Conservation (phyloP, 768 basidiomycete species). For the Cantharellus anzutake region DNA sequence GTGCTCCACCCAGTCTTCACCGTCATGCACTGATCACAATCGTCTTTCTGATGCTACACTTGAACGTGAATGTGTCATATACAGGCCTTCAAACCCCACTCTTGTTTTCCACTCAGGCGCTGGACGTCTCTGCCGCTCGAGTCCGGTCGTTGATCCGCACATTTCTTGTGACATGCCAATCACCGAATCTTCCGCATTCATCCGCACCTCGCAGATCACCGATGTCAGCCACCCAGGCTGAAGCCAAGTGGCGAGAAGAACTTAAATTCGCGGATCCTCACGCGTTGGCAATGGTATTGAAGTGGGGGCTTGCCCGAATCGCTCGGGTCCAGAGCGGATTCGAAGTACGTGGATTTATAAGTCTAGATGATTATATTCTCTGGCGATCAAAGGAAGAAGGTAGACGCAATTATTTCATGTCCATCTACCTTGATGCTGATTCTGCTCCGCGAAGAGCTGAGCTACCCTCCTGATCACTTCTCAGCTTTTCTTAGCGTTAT, state of each 20-base stretch:
- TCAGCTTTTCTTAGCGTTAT: slow-evolving; percentile 34
- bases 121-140: slow-evolving; percentile 61
- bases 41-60: background rate
- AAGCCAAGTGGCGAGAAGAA: slow-evolving; percentile 50
- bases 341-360: slow-evolving; percentile 65
- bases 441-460: slow-evolving; percentile 24
- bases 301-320: slow-evolving; percentile 79
- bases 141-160: slow-evolving; percentile 61
- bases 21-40: background rate
- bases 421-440: slow-evolving; percentile 10
- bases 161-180: slow-evolving; percentile 32
- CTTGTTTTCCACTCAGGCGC: slow-evolving; percentile 74
- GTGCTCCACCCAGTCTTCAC: background rate
- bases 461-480: slow-evolving; percentile 52
- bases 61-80: background rate
- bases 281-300: slow-evolving; percentile 77
- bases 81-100: slow-evolving; percentile 63
- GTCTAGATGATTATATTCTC: slow-evolving; percentile 66
- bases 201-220: background rate
- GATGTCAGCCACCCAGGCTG: slow-evolving; percentile 27
- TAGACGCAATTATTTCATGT: slow-evolving; percentile 19
- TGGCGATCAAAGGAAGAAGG: slow-evolving; percentile 75
- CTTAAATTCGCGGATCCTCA: slow-evolving; percentile 68
- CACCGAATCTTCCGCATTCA: background rate
- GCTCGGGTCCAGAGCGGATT: slow-evolving; percentile 48